phyloP scores from a whole-genome alignment of 108 stramenopile species.

The Nannochloropsis gaditana region DNA sequence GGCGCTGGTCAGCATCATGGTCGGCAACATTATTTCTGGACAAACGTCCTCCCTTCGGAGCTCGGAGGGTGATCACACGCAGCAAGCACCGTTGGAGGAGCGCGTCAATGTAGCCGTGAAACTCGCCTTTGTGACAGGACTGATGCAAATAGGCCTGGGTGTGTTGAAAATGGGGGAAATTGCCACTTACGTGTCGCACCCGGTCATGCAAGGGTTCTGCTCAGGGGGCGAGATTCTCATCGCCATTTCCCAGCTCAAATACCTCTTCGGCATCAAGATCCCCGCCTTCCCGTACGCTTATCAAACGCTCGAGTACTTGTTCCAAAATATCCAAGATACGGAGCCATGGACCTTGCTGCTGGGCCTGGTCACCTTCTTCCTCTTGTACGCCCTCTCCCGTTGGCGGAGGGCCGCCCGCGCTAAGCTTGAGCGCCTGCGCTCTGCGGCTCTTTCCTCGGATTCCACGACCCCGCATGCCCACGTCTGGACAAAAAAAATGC shows the following conservation, averaged over 20 bases:
- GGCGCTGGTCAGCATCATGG: not conserved
- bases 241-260: not conserved
- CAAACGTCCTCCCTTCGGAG: not conserved
- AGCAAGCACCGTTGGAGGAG: not conserved
- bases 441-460: not conserved
- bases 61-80: not conserved
- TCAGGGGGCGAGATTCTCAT: not conserved
- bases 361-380: not conserved
- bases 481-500: not conserved
- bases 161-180: not conserved
- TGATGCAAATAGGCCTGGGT: not conserved
- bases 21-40: not conserved
- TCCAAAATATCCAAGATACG: not conserved
- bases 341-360: not conserved
- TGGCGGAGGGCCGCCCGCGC: not conserved
- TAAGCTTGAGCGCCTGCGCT: not conserved
- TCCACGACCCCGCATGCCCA: not conserved
- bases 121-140: not conserved
- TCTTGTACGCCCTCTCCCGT: conserved; percentile 10
- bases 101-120: not conserved
- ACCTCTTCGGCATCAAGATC: not conserved
- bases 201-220: not conserved
- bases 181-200: conserved; percentile 1
- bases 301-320: not conserved
- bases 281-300: not conserved